A percentile compares a stretch with the other conserved stretches of the same genome.
phyloP scores from a whole-genome alignment of 2,329 filamentous ascomycete species.

The Dendrostoma leiphaemia region DNA sequence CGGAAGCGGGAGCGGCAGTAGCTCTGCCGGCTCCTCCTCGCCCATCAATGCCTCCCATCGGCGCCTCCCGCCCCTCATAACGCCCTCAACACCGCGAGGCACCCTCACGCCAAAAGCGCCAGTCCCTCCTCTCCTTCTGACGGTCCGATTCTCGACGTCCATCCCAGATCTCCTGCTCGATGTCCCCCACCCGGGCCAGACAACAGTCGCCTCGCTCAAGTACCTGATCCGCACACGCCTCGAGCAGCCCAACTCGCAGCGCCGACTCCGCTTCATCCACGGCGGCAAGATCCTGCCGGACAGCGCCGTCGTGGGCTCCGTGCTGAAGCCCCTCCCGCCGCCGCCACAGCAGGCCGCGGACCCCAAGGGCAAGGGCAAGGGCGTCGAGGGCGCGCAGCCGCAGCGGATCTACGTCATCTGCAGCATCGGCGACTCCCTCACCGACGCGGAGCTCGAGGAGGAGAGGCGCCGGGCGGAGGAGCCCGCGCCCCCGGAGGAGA shows the following conservation, averaged over 20 bases:
- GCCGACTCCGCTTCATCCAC: conserved; percentile 84
- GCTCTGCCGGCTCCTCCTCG: conserved; percentile 15
- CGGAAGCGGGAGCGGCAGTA: neutral
- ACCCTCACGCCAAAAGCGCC: neutral
- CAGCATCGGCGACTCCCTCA: conserved; percentile 77
- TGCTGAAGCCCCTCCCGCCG: conserved; percentile 62
- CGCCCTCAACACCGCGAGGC: neutral
- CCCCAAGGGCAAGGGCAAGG: conserved; percentile 65
- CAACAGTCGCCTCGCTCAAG: conserved; percentile 77
- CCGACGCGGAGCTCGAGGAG: conserved; percentile 63
- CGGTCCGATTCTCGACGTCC: conserved; percentile 85
- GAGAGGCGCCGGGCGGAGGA: conserved; percentile 54
- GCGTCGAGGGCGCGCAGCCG: conserved; percentile 42
- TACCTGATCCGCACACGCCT: conserved; percentile 75
- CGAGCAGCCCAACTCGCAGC: conserved; percentile 56
- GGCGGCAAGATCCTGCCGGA: conserved; percentile 84
- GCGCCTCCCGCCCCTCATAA: conserved; percentile 5
- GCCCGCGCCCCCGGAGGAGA: conserved; percentile 38
- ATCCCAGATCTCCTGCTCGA: conserved; percentile 81
- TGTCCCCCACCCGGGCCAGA: conserved; percentile 64
- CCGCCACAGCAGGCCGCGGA: conserved; percentile 38
- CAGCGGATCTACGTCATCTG: conserved; percentile 85
- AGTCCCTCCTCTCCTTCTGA: conserved; percentile 63
- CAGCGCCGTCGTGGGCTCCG: conserved; percentile 62
- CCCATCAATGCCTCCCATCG: conserved; percentile 8